Conservation (phyloP, 148 eudicot genomes). For the Cornus kousa region DNA sequence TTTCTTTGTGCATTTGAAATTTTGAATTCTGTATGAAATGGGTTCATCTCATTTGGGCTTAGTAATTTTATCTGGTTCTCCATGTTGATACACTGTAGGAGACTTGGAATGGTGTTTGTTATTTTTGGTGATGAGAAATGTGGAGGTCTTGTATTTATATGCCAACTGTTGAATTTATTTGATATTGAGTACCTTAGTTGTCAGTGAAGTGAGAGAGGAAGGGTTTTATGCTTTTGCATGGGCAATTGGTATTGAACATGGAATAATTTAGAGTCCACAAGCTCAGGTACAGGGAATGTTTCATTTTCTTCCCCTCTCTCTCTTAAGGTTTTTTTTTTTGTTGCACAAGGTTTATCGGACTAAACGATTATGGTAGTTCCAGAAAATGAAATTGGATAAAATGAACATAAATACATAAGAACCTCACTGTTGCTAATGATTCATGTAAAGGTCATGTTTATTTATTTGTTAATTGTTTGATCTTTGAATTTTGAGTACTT, state of each 20-base stretch:
- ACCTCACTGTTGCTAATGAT: not conserved
- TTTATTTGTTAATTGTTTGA: not conserved
- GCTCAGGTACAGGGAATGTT: not conserved
- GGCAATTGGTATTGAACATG: not conserved
- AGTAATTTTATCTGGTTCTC: not conserved
- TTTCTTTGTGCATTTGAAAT: not conserved
- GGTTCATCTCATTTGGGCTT: not conserved
- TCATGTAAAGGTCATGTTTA: not conserved
- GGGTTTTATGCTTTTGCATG: constrained; percentile 1
- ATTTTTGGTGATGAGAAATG: not conserved
- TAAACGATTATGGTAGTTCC: too few species aligned
- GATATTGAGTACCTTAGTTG: not conserved
- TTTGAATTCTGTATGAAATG: not conserved
- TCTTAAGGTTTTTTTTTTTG: not conserved
- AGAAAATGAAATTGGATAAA: too few species aligned
- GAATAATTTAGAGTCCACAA: not conserved
- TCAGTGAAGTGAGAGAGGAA: not conserved
- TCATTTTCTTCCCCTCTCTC: not conserved
- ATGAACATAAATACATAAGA: not conserved
- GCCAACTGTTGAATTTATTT: not conserved
- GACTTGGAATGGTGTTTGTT: not conserved
- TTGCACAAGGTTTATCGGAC: too few species aligned
- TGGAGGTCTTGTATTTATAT: not conserved
- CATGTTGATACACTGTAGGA: not conserved
- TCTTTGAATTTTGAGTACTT: not conserved